Base-by-base conservation (phyloP, 345 rosid genomes). In the Salix arbutifolia region DNA sequence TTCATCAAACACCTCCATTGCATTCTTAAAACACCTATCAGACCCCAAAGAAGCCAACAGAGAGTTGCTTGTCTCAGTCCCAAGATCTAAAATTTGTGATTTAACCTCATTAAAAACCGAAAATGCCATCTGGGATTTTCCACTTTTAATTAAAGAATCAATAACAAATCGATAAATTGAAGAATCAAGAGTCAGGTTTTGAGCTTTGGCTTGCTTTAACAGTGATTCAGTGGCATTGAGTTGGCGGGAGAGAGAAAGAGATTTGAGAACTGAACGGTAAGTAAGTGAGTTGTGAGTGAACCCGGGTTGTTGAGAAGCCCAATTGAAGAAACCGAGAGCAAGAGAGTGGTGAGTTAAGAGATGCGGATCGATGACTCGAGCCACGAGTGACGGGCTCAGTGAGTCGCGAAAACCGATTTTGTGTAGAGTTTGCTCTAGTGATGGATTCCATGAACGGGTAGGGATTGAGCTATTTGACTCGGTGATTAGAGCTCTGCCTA, bases 251-350 rank as follows among this genome's bases (percentile, higher is more conserved):
- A 81, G 77, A 8, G 90, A 92, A 42, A 92, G 94, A 42, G 91
- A 89, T 67, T 87, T 92, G 77, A 94, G 81, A 74, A 94, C 69
- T 18, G 98, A 89, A n/a, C 85, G 86, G 76, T 91, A 94, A 17
- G 94, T 86, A 71, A 87, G 23, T 1, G 94, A 80, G 64, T 84
- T 89, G 79, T 94, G 98, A 10, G 85, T 40, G 82, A 87, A 94
- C 61, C 89, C 88, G 14, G 98, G 97, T 67, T 92, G 96, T 82
- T 93, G 94, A 28, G 95, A 84, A 6, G 95, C 91, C 98, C 98
- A 94, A 79, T 92, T 84, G 91, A 94, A 94, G 86, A 94, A 91
- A 58, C 97, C 96, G 25, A 94, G 92, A 40, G 98, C 92, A 23
- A 94, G 92, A 0, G 94, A 88, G 74, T 87, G 90, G 71, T 92